Evolutionary conservation across 1,284 basidiomycete species (phyloP).

Genomic region (Apiotrichum brassicae): DNA sequence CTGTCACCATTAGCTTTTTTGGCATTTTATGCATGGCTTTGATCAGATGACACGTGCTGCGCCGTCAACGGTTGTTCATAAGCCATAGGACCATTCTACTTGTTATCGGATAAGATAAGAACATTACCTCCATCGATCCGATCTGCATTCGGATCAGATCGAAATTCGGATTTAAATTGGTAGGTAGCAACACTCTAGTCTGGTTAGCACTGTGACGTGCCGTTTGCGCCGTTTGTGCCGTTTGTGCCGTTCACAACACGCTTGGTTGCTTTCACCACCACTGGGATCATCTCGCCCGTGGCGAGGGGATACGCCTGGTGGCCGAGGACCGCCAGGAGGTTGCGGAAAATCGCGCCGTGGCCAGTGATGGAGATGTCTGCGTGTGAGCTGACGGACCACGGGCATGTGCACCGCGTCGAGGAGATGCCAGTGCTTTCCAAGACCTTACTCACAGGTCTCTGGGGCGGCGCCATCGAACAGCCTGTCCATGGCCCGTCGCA

Average conservation of each 20-base stretch:
- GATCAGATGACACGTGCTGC: too few relatives aligned
- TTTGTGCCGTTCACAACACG: neutral
- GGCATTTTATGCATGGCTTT: constrained; percentile 2
- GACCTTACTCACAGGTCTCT: constrained; percentile 51
- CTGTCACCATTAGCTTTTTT: constrained; percentile 1
- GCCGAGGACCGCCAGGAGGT: constrained; percentile 39
- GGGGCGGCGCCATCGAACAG: constrained; percentile 53
- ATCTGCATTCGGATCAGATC: too few relatives aligned
- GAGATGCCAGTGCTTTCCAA: neutral
- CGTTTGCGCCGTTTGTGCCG: too few relatives aligned
- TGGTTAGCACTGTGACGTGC: too few relatives aligned
- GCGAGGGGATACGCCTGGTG: constrained; percentile 42
- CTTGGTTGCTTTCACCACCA: constrained; percentile 42
- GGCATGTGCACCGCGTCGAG: neutral
- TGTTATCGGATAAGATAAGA: too few relatives aligned
- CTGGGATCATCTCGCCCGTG: constrained; percentile 46
- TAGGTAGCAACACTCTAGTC: too few relatives aligned
- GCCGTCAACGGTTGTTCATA: too few relatives aligned
- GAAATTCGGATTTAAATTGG: too few relatives aligned
- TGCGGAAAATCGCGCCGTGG: constrained; percentile 47
- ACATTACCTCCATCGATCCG: too few relatives aligned
- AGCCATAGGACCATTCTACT: too few relatives aligned
- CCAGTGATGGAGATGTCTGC: constrained; percentile 49
- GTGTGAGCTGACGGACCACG: neutral
- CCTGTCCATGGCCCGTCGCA: constrained; percentile 57